Base-by-base conservation (phyloP, 2,329 filamentous ascomycete genomes). In the Neonectria sp. region DNA sequence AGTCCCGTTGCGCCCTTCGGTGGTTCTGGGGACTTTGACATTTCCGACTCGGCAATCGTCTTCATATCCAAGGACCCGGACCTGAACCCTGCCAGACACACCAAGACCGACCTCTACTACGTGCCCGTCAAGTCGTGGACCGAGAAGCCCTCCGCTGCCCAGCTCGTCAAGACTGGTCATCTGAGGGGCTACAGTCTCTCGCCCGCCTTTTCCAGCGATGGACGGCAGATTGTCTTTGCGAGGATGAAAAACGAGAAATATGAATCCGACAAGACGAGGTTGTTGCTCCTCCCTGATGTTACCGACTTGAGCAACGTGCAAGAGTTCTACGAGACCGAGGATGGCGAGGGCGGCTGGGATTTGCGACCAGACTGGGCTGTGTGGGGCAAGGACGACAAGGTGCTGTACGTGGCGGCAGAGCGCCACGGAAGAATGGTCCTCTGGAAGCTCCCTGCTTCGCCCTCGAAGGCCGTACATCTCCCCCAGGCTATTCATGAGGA, bases 41-140 rank as follows among this genome's bases (percentile, higher is more conserved):
- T 95, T 65, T 86, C 90, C 65, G 80, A 82, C 33, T 80, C 84
- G 51, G 92, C 91, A 0, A 85, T 95, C 59, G 88, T 91, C 7
- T 95, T 95, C 75, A 89, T 94, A 11, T 88, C 93, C 9, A 94
- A 93, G 72, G 93, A 95, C 73, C 92, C 92, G 0, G 83, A 88
- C 12, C 80, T 94, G 29, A 90, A 92, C 73, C 90, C 89, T 3
- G 93, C 93, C 0, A 87, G 92, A 63, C 90, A 93, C 79, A 97
- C 94, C 6, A 95, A 95, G 75, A 92, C 92, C 0, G 93, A 96
- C 75, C 87, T 97, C 35, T 97, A 96, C 80, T 89, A 91, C 53
- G 87, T 93, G 4, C 87, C 90, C 0, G 82, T 95, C 35, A 83
- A 85, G 56, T 88, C 86, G 4, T 95, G 92, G 76, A 80, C 84